Base-by-base conservation (phyloP, 345 rosid species). In the Populus deltoides region DNA sequence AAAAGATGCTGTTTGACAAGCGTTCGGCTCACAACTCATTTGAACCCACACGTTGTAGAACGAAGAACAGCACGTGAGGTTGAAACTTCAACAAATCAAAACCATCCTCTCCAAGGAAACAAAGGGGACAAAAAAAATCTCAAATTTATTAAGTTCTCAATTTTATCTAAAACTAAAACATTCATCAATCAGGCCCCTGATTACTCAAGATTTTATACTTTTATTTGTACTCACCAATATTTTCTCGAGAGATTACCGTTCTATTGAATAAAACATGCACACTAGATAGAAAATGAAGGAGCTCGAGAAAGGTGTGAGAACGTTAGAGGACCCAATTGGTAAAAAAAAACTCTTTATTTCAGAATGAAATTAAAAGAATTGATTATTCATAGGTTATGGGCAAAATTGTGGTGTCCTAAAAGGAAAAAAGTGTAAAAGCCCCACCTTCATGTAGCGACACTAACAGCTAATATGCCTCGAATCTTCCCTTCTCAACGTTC, bases 401-500 rank as follows among this genome's bases (percentile, higher is more conserved):
- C 15, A 15, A 13, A 45, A 45, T 45, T 45, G 16, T 13, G 51
- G 51, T 45, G 18, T 45, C 51, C 51, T 2, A 4, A 13, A 45
- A 45, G 17, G 13, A 1, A 39, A 41, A 41, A 47, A 47, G 51
- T 45, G 67, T n/a, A 27, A 63, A 63, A 27, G 31, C 9, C 11
- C 25, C 31, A 2, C 8, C 55, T 59, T 68, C 85, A 53, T 13
- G 67, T 41, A 31, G 75, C 77, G 81, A 80, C 88, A 76, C 24
- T 10, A 36, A 1, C 69, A 3, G 10, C 83, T 49, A 78, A 86
- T 82, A 89, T 90, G 77, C 90, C 39, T 12, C 83, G 92, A 85
- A 86, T 90, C 88, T 87, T 87, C 90, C 10, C 73, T 63, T 69
- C 31, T 69, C 36, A 22, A 47, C 5, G 35, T 74, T 72, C 68